These are phyloP conservation scores for Penicillium ochrochloron DNA, from an alignment of 495 filamentous ascomycete genomes.

Conservation along the genomic window DNA sequence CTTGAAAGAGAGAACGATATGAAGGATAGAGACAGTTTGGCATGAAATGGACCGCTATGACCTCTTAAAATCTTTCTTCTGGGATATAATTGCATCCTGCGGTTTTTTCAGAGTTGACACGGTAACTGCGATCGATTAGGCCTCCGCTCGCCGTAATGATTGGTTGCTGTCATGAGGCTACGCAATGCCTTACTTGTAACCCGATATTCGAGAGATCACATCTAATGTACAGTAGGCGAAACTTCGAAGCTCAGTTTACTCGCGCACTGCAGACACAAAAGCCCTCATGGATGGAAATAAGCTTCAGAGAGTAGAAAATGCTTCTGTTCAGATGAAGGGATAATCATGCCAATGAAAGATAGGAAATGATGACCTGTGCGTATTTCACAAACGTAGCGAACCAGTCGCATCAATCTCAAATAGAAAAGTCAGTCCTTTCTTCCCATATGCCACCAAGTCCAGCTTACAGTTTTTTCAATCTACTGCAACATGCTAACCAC, in stretches of 20 bases:
- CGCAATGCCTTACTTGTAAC: no score
- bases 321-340: not conserved
- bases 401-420: not conserved
- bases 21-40: slow-evolving; percentile 31
- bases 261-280: no score
- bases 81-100: not conserved
- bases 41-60: slow-evolving; percentile 32
- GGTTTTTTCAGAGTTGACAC: not conserved
- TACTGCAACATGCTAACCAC: slow-evolving; percentile 15
- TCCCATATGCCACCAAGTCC: not conserved
- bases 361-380: not conserved
- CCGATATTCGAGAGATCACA: no score
- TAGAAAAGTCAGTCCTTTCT: not conserved
- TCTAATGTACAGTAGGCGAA: not conserved
- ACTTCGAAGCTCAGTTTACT: no score
- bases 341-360: not conserved
- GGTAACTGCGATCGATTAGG: not conserved
- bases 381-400: not conserved
- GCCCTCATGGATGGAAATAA: no score
- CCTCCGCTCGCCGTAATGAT: not conserved
- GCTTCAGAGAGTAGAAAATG: not conserved
- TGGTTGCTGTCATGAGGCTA: not conserved
- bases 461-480: not conserved
- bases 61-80: slow-evolving; percentile 7
- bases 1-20: slow-evolving; percentile 31